Conservation (phyloP, 2,329 filamentous ascomycete species). For the Chaetomium globosum region DNA sequence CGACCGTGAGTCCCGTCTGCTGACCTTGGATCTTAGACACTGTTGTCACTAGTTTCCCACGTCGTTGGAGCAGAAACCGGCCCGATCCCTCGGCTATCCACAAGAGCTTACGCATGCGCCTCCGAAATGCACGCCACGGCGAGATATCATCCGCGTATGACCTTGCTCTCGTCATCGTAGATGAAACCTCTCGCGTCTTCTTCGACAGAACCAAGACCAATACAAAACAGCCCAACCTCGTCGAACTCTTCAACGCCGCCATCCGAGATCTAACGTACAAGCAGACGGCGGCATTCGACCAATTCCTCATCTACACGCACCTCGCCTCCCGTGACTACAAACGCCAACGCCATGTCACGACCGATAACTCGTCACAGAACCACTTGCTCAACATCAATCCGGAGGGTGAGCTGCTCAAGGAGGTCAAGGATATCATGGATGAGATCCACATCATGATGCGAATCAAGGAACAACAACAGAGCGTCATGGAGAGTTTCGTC, state of each 20-base stretch:
- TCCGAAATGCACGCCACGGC: constrained; percentile 16
- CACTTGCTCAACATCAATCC: constrained; percentile 36
- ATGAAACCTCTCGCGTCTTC: constrained; percentile 33
- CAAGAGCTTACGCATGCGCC: constrained; percentile 27
- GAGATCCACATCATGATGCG: constrained; percentile 53
- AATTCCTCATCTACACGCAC: constrained; percentile 44
- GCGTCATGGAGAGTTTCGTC: constrained; percentile 42
- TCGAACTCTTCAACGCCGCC: constrained; percentile 48
- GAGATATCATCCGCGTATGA: constrained; percentile 33
- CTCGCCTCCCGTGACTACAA: constrained; percentile 34
- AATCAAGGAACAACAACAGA: constrained; percentile 45
- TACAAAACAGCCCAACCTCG: constrained; percentile 37
- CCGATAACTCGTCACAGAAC: constrained; percentile 32
- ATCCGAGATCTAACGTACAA: constrained; percentile 45
- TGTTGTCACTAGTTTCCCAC: constrained; percentile 41
- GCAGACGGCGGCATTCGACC: constrained; percentile 45
- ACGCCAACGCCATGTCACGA: constrained; percentile 25
- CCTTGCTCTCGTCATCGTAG: constrained; percentile 30
- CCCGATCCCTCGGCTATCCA: constrained; percentile 33
- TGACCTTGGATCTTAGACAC: constrained; percentile 33
- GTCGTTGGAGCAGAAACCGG: constrained; percentile 47
- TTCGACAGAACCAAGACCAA: constrained; percentile 32
- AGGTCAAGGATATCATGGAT: constrained; percentile 54
- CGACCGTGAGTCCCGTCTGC: not conserved
- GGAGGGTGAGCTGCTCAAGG: constrained; percentile 44